These are phyloP conservation scores for Syzygium syzygioides DNA, from an alignment of 441 rosid genomes.

Conservation along the genomic window DNA sequence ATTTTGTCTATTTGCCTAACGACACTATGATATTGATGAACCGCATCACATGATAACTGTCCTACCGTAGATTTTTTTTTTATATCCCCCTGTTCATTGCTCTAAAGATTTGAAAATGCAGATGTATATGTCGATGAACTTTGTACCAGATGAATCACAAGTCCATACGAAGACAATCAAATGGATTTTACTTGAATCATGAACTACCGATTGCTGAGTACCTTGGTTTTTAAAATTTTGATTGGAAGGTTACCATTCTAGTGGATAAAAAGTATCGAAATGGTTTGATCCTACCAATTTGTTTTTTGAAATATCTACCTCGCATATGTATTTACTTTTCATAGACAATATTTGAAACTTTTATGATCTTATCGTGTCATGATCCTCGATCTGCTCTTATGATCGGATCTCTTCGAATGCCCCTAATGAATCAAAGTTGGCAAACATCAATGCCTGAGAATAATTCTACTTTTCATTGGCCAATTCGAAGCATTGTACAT, in stretches of 20 bases:
- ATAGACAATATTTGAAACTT: background rate
- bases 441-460: background rate
- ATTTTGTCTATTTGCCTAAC: background rate
- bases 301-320: background rate
- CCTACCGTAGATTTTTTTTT: background rate
- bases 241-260: background rate
- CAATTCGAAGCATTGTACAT: background rate
- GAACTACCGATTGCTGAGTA: background rate
- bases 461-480: background rate
- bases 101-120: background rate
- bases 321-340: background rate
- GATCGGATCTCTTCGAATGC: background rate
- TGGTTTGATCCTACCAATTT: background rate
- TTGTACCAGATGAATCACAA: too few species aligned
- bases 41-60: background rate
- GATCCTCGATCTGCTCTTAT: background rate
- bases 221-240: background rate
- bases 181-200: background rate
- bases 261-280: background rate
- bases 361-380: background rate
- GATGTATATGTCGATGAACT: too few species aligned
- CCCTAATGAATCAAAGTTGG: background rate
- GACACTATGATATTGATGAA: background rate
- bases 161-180: background rate
- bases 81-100: background rate